phyloP scores from a whole-genome alignment of 2,329 filamentous ascomycete genomes.

The Calonectria fujianensis region DNA sequence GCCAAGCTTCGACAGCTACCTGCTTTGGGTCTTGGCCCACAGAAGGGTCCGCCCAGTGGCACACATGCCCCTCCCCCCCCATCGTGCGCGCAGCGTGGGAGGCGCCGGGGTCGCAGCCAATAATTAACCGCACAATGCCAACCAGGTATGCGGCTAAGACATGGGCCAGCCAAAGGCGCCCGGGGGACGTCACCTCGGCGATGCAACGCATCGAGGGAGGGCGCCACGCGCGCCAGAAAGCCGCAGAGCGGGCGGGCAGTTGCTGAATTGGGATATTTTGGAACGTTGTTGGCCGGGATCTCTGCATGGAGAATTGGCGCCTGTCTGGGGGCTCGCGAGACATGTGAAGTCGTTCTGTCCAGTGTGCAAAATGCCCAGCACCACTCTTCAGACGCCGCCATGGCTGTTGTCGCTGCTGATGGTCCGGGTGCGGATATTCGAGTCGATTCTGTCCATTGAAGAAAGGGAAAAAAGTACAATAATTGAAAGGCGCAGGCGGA shows the following conservation, averaged over 20 bases:
- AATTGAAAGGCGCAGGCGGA: constrained; percentile 11
- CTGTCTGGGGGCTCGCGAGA: constrained; percentile 22
- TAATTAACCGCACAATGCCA: constrained; percentile 51
- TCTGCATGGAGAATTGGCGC: constrained; percentile 34
- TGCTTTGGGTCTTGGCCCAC: constrained; percentile 48
- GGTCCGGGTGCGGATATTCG: constrained; percentile 15
- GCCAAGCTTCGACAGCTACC: constrained; percentile 50
- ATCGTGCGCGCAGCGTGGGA: constrained; percentile 47
- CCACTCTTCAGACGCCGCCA: constrained; percentile 23
- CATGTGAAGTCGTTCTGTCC: constrained; percentile 36
- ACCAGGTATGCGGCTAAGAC: constrained; percentile 54
- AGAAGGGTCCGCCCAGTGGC: constrained; percentile 41
- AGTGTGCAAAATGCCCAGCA: constrained; percentile 24
- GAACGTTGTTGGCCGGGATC: constrained; percentile 29
- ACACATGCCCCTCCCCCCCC: constrained; percentile 45
- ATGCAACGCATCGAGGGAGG: constrained; percentile 45
- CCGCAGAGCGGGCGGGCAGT: constrained; percentile 39
- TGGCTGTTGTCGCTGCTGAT: not conserved
- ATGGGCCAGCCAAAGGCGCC: constrained; percentile 46
- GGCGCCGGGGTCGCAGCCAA: constrained; percentile 47
- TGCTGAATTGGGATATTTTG: constrained; percentile 40
- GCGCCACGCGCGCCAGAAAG: constrained; percentile 47
- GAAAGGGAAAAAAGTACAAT: not conserved
- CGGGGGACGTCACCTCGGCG: constrained; percentile 52
- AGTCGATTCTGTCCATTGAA: constrained; percentile 21